Evolutionary conservation across 129 eudicot species (phyloP), one percentile per base, ranked within the genome.

Genomic region (Gnaphalium uliginosum): DNA sequence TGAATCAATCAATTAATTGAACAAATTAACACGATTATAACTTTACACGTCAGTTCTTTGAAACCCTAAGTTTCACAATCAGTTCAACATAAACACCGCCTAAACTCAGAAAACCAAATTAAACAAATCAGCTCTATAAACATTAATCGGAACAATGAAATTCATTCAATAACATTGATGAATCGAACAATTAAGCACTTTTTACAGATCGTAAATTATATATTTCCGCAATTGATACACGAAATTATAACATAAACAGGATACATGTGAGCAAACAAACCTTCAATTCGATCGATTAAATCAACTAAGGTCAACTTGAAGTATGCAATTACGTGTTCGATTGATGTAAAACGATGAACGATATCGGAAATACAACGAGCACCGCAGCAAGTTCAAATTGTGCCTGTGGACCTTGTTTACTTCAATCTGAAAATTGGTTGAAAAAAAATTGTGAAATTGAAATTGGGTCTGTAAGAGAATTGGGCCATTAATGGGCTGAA

Each of bases 21-120:
- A 46, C n/a, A 46, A 2, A 46, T 0, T 3, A 46, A 46, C 18
- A 14, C 13, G 61, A 19, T 8, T 56, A 19, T 5, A n/a, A 56
- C 22, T 5, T 5, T n/a, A 56, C 10, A 19, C 9, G 17, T 56
- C 25, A 56, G 25, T 56, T 56, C 10, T 56, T 56, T 48, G 59
- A 72, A 56, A 72, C 56, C 77, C 67, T 72, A 72, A 66, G 53
- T 57, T 57, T 57, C 54, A 72, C 33, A 72, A 57, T 72, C 76
- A 57, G 24, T 56, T 54, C 27, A 48, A 54, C 32, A 71, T 6
- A 32, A 23, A 71, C 53, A 7, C 17, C n/a, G 25, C 66, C 51
- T 71, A 32, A 0, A 18, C 13, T 22, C 14, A 6, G 23, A 72
- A 13, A 39, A 35, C 1, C 23, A 6, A 57, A 72, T 22, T 23